A percentile compares a stretch with the other conserved stretches of the same genome.
phyloP scores from a whole-genome alignment of 129 eudicot genomes.

The Cynara cardunculus region DNA sequence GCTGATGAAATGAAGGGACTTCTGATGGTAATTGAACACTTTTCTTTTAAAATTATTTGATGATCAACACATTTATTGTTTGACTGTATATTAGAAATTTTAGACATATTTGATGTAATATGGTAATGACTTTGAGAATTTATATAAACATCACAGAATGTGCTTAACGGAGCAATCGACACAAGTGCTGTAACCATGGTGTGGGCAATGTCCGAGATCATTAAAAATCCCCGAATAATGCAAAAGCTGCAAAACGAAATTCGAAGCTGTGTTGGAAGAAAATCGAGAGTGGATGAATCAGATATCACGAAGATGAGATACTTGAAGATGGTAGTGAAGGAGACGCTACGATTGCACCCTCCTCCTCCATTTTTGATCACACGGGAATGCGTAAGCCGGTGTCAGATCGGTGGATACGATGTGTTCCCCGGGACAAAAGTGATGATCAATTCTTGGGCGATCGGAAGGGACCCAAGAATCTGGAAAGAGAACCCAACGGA shows the following conservation, averaged over 20 bases:
- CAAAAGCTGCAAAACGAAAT: conserved; percentile 14
- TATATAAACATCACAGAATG: not conserved
- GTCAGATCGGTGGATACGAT: conserved; percentile 12
- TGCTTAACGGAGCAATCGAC: conserved; percentile 4
- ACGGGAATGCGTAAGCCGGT: conserved; percentile 2
- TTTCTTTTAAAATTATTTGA: too few species aligned
- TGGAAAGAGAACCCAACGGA: conserved; percentile 25
- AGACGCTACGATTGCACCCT: conserved; percentile 12
- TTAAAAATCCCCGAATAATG: conserved; percentile 1
- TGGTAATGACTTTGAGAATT: not conserved
- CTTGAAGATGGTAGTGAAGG: conserved; percentile 21
- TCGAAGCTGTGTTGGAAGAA: not conserved
- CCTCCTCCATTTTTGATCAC: not conserved
- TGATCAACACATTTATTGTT: too few species aligned
- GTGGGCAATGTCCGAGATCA: conserved; percentile 21
- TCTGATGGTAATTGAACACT: not conserved
- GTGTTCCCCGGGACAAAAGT: not conserved
- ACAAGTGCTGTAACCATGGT: not conserved
- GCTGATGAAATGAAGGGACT: not conserved
- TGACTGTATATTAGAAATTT: too few species aligned
- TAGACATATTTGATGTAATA: not conserved
- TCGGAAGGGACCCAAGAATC: conserved; percentile 12
- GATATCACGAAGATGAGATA: conserved; percentile 5
- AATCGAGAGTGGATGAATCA: not conserved
- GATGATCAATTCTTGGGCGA: conserved; percentile 6